Base-by-base conservation (phyloP, 23 red algal genomes). In the Gracilariopsis chorda region DNA sequence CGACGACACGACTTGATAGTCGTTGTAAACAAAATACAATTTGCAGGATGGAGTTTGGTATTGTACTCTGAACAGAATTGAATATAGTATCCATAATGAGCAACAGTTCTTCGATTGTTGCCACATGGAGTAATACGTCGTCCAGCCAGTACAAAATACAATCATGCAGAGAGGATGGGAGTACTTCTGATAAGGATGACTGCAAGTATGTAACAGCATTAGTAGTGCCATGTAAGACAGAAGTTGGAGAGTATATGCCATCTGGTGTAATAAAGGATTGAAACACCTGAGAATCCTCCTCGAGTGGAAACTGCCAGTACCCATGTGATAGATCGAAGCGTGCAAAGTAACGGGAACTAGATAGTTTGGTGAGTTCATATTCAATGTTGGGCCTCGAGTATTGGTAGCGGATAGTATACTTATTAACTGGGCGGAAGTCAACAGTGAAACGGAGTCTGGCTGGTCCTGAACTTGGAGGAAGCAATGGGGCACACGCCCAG, bases 371-470 rank as follows among this genome's bases (percentile, higher is more conserved):
- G 1, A 83, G 52, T 44, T 63, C 34, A 12, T 60, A 21, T 30
- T 60, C 32, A 0, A 83, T 3, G 5, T 64, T 60, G 2, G 78
- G 78, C 53, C 42, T 83, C 17, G 78, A 19, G 7, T 8, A 83
- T 13, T 5, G 30, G 34, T 21, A 2, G 13, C 13, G 9, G 16
- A 64, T 34, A 55, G 78, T 83, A n/a, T 43, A 37, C 4, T 7
- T 1, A 21, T 83, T 83, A 5, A 60, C 51, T 20, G 39, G 2
- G 30, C 52, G 2, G 3, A 83, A 43, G 58, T 83, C 35, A 16
- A 83, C 78, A 48, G 78, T 83, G 20, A 83, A 83, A 20, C 78
- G 19, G 35, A 83, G 27, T 30, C 17, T 70, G 14, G 17, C 17
- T 70, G 63, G 49, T 16, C 63, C 63, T 30, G 63, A 25, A 17